A percentile compares a stretch with the other conserved stretches of the same genome.
These are phyloP conservation scores for Lactuca saligna DNA, from an alignment of 129 eudicot genomes.

Conservation along the genomic window DNA sequence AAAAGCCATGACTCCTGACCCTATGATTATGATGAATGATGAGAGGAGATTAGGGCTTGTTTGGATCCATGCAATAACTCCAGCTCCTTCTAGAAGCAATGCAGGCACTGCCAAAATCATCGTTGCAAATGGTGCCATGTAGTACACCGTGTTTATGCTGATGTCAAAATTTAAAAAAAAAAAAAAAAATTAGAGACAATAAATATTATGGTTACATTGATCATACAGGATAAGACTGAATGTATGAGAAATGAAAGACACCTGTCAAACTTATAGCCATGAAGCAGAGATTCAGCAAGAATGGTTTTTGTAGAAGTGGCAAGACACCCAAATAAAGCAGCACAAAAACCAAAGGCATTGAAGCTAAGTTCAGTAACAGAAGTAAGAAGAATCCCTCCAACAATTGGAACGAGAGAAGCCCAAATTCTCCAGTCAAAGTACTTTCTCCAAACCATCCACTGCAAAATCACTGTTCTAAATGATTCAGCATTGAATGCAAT, in stretches of 20 bases:
- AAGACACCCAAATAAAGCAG: constrained; percentile 96
- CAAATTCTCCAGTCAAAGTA: constrained; percentile 89
- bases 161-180: constrained; percentile 15
- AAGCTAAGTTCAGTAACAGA: constrained; percentile 95
- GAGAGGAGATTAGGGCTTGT: constrained; percentile 49
- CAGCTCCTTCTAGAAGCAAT: constrained; percentile 79
- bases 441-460: constrained; percentile 97
- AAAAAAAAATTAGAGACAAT: background rate
- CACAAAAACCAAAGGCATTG: constrained; percentile 80
- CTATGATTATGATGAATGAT: constrained; percentile 65
- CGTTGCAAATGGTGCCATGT: constrained; percentile 99
- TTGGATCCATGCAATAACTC: constrained; percentile 67
- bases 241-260: constrained; percentile 32
- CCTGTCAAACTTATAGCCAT: constrained; percentile 99
- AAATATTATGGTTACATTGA: too few relatives aligned
- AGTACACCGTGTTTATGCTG: constrained; percentile 94
- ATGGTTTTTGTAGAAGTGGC: constrained; percentile 98
- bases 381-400: constrained; percentile 95
- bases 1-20: constrained; percentile 87
- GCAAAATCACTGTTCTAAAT: constrained; percentile 74
- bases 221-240: too few relatives aligned
- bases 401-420: constrained; percentile 90
- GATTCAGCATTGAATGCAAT: constrained; percentile 9
- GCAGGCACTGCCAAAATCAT: constrained; percentile 89
- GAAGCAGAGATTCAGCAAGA: constrained; percentile 91